Evolutionary conservation across 257 asterid species (phyloP), one percentile per base, ranked within the genome.

Genomic region (Henckelia pumila): DNA sequence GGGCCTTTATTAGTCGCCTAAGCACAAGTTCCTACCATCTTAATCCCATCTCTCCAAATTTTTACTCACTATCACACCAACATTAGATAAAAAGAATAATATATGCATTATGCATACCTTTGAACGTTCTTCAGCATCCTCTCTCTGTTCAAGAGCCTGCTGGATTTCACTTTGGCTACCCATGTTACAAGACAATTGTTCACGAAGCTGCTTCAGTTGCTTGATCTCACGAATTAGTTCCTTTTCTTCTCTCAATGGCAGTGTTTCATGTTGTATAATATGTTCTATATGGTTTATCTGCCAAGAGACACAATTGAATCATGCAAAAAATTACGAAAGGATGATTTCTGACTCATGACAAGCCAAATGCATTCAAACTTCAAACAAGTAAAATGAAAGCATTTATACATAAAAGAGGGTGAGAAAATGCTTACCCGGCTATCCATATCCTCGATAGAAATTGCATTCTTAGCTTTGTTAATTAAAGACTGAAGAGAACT

Each of bases 391-490:
- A 26, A 32, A 35, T 50, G 32, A 49, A 65, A 64, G 76, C n/a
- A 8, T 47, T 13, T 44, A 26, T 26, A 21, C 26, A 60, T 26
- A 33, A 47, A 44, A 44, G 26, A 32, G 35, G 61, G 56, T 29
- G 63, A 33, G 68, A 61, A 52, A 57, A 73, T 72, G 62, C 73
- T 52, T 73, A 90, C 99, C 92, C 87, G 83, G 68, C 68, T 80
- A 84, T 91, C 89, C 68, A 94, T 88, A 67, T 90, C 97, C 64
- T 78, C 87, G 33, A 93, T 75, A 61, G 97, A 86, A 69, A 84
- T 69, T 73, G 99, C 99, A 84, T 94, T 94, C 91, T 88, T 94
- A 62, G 91, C 97, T 80, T 84, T 88, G 81, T 84, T 88, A 68
- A 94, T 79, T 81, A 85, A 73, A 60, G 79, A 66, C 73, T 84